A percentile compares a stretch with the other conserved stretches of the same genome.
These are phyloP conservation scores for Chlorella sorokiniana DNA, from an alignment of 139 green algal genomes.

Conservation along the genomic window DNA sequence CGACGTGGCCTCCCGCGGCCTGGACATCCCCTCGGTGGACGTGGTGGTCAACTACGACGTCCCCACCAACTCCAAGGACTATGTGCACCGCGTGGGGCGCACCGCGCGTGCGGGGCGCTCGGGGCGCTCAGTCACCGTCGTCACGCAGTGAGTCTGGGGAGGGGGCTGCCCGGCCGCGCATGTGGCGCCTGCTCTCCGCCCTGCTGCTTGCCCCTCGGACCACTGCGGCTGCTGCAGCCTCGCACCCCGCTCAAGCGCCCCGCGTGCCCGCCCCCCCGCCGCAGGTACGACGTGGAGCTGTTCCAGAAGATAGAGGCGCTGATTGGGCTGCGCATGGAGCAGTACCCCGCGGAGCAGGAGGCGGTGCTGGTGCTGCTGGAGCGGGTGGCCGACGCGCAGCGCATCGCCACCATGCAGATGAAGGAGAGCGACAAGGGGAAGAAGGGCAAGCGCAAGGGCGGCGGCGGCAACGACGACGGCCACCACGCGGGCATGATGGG, in stretches of 20 bases:
- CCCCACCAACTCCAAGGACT: constrained; percentile 77
- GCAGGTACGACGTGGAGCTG: constrained; percentile 96
- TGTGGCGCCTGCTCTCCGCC: no score
- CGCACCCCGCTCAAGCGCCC: no score
- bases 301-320: constrained; percentile 98
- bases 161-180: background rate
- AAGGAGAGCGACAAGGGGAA: constrained; percentile 41
- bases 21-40: constrained; percentile 96
- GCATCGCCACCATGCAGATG: constrained; percentile 80
- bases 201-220: no score
- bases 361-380: constrained; percentile 84
- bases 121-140: constrained; percentile 90
- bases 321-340: constrained; percentile 85
- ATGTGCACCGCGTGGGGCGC: constrained; percentile 81
- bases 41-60: constrained; percentile 98
- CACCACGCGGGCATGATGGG: background rate
- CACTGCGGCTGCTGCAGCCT: no score
- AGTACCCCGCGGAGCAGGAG: constrained; percentile 72
- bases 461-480: constrained; percentile 39
- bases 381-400: constrained; percentile 82
- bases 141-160: constrained; percentile 79
- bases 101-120: constrained; percentile 93
- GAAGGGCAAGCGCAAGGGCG: constrained; percentile 44
- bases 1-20: constrained; percentile 89
- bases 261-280: no score